A percentile compares a stretch with the other conserved stretches of the same genome.
These are phyloP conservation scores for Apiospora marii DNA, from an alignment of 2,329 filamentous ascomycete genomes.

Conservation along the genomic window DNA sequence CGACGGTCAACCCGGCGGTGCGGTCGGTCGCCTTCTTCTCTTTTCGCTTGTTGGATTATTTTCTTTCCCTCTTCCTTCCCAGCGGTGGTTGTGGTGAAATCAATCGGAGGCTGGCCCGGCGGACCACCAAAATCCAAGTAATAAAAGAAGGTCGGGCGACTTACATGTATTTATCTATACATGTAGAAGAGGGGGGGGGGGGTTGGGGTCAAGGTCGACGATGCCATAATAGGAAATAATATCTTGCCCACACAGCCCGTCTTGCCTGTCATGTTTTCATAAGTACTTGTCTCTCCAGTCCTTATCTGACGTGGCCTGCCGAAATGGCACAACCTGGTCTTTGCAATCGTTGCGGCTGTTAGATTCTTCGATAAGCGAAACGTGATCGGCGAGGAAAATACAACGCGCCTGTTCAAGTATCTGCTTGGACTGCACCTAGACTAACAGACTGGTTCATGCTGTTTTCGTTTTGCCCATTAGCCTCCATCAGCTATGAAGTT, in stretches of 20 bases:
- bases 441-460: background rate
- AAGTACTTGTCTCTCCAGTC: background rate
- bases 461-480: no score
- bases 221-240: background rate
- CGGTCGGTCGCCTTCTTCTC: no score
- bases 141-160: background rate
- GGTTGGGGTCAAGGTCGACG: background rate
- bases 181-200: background rate
- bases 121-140: background rate
- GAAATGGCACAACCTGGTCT: background rate
- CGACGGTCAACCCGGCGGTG: background rate
- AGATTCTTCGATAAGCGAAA: conserved; percentile 9
- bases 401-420: background rate
- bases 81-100: background rate
- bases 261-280: no score
- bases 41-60: background rate
- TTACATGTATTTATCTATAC: no score
- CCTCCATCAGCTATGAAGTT: no score
- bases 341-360: background rate
- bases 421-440: background rate
- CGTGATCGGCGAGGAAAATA: background rate
- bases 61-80: background rate
- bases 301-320: background rate
- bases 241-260: background rate
- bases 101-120: background rate